Base-by-base conservation (phyloP, 139 green algal genomes). In the Tetratostichococcus sp. region DNA sequence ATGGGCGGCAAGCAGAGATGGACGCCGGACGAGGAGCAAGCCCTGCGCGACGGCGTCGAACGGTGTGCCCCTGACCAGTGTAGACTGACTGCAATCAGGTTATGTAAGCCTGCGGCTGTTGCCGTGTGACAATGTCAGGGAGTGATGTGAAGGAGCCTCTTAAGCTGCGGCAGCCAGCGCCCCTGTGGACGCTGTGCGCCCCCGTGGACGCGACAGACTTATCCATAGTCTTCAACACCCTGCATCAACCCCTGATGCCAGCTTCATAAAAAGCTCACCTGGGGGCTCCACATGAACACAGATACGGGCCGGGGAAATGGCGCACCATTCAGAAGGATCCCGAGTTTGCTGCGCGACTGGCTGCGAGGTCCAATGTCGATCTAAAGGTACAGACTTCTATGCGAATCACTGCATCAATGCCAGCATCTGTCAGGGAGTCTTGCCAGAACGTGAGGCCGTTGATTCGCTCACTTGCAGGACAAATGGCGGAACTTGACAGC, bases 281-380 rank as follows among this genome's bases (percentile, higher is more conserved):
- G 8, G 6, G 39, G 8, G 39, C 39, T 50, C 39, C 39, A 19
- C 4, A 30, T 67, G 14, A 8, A 4, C 35, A 59, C 65, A 84
- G 79, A 34, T 89, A 89, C 74, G 86, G 86, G 2, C 67, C 82
- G 28, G 86, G 86, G 28, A 86, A 89, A 43, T 91, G 86, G 86
- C 71, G 82, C 1, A 72, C 78, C 32, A 91, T 91, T 8, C 82
- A 89, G 75, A 86, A 89, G 42, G 86, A 91, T 70, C 73, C 82
- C 66, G 70, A 69, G 21, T 83, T 81, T 69, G 82, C 75, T 4
- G 59, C 72, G 34, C 28, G 78, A 1, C 77, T 91, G 23, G 67
- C 50, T 11, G 80, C 76, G 19, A 72, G 86, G 30, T 87, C 82
- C 23, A 91, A 91, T 74, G 85, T 91, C 35, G 86, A 91, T 58